phyloP scores from a whole-genome alignment of 805 yeast species.

The Blastobotrys peoriensis region DNA sequence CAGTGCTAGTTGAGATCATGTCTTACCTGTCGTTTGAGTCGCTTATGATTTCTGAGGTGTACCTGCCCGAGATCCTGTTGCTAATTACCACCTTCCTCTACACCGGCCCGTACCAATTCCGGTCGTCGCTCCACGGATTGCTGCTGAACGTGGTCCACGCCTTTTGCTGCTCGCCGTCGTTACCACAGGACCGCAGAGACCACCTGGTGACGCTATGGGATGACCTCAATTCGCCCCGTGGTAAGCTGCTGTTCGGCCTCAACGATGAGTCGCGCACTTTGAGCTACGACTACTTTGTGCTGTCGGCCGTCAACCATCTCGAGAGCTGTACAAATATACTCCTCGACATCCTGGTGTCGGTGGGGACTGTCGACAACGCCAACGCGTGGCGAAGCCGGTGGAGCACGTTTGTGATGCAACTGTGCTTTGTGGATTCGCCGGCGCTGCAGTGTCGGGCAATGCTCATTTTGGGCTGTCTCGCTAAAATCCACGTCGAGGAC shows the following conservation, averaged over 20 bases:
- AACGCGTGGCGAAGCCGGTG: constrained; percentile 24
- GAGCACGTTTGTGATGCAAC: constrained; percentile 18
- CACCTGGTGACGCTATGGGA: constrained; percentile 40
- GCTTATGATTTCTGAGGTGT: constrained; percentile 16
- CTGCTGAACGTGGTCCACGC: constrained; percentile 66
- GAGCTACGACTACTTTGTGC: constrained; percentile 15
- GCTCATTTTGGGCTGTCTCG: constrained; percentile 62
- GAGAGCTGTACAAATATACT: constrained; percentile 20
- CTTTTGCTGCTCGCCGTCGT: constrained; percentile 48
- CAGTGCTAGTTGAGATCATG: constrained; percentile 57
- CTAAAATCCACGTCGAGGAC: constrained; percentile 58
- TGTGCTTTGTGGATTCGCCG: constrained; percentile 45
- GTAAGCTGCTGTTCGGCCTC: constrained; percentile 22
- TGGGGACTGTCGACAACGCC: constrained; percentile 19
- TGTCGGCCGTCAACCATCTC: constrained; percentile 18
- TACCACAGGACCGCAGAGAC: constrained; percentile 36
- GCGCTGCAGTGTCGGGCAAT: constrained; percentile 35
- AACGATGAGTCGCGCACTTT: constrained; percentile 17
- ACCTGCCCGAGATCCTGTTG: constrained; percentile 63
- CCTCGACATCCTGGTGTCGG: constrained; percentile 18
- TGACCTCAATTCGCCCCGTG: constrained; percentile 20
- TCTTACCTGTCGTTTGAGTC: constrained; percentile 69
- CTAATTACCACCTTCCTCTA: constrained; percentile 55
- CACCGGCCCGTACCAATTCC: constrained; percentile 48
- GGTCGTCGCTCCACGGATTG: constrained; percentile 54